Percentiles rank a stretch among this genome's conserved stretches.
Conservation (phyloP, 2,329 filamentous ascomycete genomes). For the Sphaerulina populicola region DNA sequence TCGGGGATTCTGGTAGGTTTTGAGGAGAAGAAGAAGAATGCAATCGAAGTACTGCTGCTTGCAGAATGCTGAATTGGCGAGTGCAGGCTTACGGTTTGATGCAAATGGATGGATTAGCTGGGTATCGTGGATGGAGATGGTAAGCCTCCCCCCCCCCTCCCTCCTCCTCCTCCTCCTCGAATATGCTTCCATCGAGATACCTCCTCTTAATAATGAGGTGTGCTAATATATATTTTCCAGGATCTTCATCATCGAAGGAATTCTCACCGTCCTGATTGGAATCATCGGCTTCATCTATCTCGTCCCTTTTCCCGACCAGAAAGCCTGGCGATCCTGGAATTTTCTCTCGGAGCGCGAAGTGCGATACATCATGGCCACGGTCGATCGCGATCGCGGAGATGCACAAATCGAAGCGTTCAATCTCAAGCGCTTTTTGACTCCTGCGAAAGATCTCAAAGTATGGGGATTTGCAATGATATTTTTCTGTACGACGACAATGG, state of each 20-base stretch:
- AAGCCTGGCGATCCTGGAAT: not conserved
- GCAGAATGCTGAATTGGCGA: too few species aligned
- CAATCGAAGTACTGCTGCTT: too few species aligned
- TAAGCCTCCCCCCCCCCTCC: conserved; percentile 26
- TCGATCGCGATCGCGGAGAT: conserved; percentile 9
- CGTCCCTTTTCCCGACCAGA: conserved; percentile 11
- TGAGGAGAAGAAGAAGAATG: too few species aligned
- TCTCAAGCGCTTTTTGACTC: conserved; percentile 34
- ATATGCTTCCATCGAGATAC: too few species aligned
- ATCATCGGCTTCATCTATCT: conserved; percentile 6
- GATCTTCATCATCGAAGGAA: conserved; percentile 15
- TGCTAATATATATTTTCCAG: not conserved
- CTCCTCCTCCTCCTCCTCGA: too few species aligned
- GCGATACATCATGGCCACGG: conserved; percentile 6
- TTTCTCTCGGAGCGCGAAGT: conserved; percentile 9
- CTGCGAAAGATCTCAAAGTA: conserved; percentile 42
- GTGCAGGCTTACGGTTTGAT: conserved; percentile 41
- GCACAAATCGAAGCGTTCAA: conserved; percentile 32
- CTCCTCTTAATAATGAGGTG: too few species aligned
- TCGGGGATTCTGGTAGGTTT: conserved; percentile 37
- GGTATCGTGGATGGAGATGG: conserved; percentile 5
- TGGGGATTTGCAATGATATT: conserved; percentile 48
- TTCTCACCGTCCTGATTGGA: conserved; percentile 7
- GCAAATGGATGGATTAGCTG: conserved; percentile 27
- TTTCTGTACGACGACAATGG: conserved; percentile 56